These are phyloP conservation scores for Dinochytrium kinnereticum DNA, from an alignment of 371 early-diverging fungal species.

Conservation along the genomic window DNA sequence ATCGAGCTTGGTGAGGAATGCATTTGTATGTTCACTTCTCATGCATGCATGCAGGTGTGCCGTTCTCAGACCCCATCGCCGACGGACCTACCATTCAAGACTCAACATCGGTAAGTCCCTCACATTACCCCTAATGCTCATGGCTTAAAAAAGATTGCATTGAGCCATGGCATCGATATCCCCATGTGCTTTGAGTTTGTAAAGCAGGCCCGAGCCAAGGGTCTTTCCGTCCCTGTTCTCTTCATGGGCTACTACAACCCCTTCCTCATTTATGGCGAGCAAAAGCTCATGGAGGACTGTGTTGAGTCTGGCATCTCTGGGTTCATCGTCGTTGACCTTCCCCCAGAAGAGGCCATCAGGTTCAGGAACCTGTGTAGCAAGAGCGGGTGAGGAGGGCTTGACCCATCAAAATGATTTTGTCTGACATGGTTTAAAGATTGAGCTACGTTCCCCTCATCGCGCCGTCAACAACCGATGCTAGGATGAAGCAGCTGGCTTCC, in stretches of 20 bases:
- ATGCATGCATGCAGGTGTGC: conserved; percentile 68
- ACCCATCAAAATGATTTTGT: background rate
- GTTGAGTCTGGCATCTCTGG: conserved; percentile 87
- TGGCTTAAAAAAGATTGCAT: conserved; percentile 64
- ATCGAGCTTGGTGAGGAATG: conserved; percentile 85
- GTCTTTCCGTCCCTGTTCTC: conserved; percentile 88
- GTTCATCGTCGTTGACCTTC: conserved; percentile 96
- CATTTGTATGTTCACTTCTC: background rate
- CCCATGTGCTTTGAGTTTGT: conserved; percentile 80
- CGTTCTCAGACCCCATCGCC: conserved; percentile 97
- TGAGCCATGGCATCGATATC: conserved; percentile 79
- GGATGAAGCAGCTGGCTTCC: conserved; percentile 78
- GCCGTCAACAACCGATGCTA: conserved; percentile 85
- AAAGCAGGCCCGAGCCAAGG: conserved; percentile 76
- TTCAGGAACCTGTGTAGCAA: conserved; percentile 79
- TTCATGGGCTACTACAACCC: conserved; percentile 99
- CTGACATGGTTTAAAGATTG: conserved; percentile 49
- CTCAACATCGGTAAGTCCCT: conserved; percentile 74
- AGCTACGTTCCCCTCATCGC: conserved; percentile 94
- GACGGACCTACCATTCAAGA: conserved; percentile 97
- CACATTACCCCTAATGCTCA: background rate
- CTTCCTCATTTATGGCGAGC: conserved; percentile 90
- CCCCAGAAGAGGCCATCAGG: conserved; percentile 90
- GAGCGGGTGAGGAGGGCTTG: conserved; percentile 59
- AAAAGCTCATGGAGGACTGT: conserved; percentile 79